These are phyloP conservation scores for Coccomyxa sp. DNA, from an alignment of 139 green algal species.

Conservation along the genomic window DNA sequence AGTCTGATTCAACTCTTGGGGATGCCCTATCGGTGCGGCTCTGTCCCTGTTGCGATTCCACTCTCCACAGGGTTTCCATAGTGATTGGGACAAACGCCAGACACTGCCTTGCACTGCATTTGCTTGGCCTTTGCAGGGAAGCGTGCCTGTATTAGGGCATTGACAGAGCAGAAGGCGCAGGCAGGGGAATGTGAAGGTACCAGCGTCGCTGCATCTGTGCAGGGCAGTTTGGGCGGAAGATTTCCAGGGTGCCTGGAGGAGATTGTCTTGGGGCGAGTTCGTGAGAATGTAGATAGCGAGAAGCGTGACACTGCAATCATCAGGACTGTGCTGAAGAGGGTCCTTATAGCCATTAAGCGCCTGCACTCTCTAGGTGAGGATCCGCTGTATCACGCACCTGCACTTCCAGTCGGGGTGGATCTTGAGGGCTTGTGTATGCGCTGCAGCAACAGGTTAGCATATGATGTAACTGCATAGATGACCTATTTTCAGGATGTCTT, in stretches of 20 bases:
- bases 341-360: conserved; percentile 39
- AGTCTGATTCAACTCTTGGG: conserved; percentile 80
- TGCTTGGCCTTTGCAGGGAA: background rate
- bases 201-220: background rate
- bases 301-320: conserved; percentile 56
- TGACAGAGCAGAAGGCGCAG: too few relatives aligned
- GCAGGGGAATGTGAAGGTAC: background rate
- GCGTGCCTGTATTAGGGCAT: too few relatives aligned
- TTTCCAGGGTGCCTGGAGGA: conserved; percentile 64
- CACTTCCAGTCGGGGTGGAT: too few relatives aligned
- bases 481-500: too few relatives aligned
- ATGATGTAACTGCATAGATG: too few relatives aligned
- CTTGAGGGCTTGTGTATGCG: too few relatives aligned
- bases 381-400: too few relatives aligned
- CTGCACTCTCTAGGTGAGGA: conserved; percentile 68
- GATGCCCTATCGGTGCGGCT: conserved; percentile 52
- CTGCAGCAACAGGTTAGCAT: too few relatives aligned
- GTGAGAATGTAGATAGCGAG: conserved; percentile 11
- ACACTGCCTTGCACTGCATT: background rate
- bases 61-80: too few relatives aligned
- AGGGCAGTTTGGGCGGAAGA: conserved; percentile 48
- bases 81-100: too few relatives aligned
- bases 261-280: conserved; percentile 50
- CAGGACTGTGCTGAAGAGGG: conserved; percentile 53
- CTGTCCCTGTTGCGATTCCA: too few relatives aligned